Percentiles rank a stretch among this genome's conserved stretches.
phyloP scores from a whole-genome alignment of 2,329 filamentous ascomycete species.

The Phyllosticta citrichinensis region DNA sequence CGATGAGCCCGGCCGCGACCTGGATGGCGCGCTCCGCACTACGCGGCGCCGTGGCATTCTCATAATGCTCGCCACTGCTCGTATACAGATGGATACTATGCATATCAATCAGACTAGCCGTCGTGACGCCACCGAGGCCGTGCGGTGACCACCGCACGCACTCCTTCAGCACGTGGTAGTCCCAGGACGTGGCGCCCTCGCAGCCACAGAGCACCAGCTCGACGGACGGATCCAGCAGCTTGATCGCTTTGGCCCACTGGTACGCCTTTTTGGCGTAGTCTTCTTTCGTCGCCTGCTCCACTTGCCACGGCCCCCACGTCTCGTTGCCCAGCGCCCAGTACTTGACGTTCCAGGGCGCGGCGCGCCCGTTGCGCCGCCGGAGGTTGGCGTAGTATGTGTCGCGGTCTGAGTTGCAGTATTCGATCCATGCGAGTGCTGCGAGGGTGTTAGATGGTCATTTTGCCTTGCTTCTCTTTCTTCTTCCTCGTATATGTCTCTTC shows the following conservation, averaged over 20 bases:
- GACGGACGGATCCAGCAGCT: slow-evolving; percentile 60
- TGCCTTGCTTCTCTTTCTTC: slow-evolving; percentile 32
- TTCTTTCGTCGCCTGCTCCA: slow-evolving; percentile 58
- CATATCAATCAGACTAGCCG: slow-evolving; percentile 57
- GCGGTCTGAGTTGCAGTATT: slow-evolving; percentile 73
- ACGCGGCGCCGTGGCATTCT: slow-evolving; percentile 46
- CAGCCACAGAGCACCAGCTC: slow-evolving; percentile 66
- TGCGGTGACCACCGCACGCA: slow-evolving; percentile 48
- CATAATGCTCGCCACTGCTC: slow-evolving; percentile 37
- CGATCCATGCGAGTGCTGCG: slow-evolving; percentile 64
- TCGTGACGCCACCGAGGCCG: slow-evolving; percentile 37
- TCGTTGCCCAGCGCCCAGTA: slow-evolving; percentile 82
- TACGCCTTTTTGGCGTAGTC: slow-evolving; percentile 59
- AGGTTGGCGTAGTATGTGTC: slow-evolving; percentile 77
- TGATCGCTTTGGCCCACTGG: slow-evolving; percentile 63
- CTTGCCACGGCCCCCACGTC: slow-evolving; percentile 57
- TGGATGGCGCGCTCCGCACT: slow-evolving; percentile 66
- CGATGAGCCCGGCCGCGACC: slow-evolving; percentile 57
- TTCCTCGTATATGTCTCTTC: slow-evolving; percentile 26
- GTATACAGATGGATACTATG: slow-evolving; percentile 76
- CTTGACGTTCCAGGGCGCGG: slow-evolving; percentile 70
- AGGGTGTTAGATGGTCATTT: slow-evolving; percentile 39
- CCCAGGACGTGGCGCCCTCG: slow-evolving; percentile 60
- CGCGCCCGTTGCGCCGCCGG: slow-evolving; percentile 62
- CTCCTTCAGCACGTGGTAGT: slow-evolving; percentile 61